Evolutionary conservation across 2,329 filamentous ascomycete genomes (phyloP).

Genomic region (Amylocarpus encephaloides): DNA sequence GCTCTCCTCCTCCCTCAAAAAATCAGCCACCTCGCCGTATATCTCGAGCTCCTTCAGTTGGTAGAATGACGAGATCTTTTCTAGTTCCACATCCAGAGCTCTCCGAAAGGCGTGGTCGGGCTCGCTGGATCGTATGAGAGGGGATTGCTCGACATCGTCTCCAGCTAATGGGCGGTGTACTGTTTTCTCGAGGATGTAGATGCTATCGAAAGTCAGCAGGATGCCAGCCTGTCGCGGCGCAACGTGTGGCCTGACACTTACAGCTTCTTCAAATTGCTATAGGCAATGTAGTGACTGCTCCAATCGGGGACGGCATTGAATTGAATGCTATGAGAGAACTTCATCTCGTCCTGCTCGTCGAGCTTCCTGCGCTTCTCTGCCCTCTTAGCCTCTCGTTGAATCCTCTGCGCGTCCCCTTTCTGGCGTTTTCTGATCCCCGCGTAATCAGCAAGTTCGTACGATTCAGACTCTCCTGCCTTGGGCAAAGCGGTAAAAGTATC

Average conservation of each 20-base stretch:
- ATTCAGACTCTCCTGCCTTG: constrained; percentile 17
- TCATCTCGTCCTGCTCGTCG: constrained; percentile 80
- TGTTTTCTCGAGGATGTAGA: constrained; percentile 90
- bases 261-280: constrained; percentile 99
- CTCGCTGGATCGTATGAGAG: constrained; percentile 66
- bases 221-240: not conserved
- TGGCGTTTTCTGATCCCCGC: constrained; percentile 9
- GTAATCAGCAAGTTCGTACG: constrained; percentile 30
- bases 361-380: constrained; percentile 63
- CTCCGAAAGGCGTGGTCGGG: constrained; percentile 76
- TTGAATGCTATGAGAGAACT: constrained; percentile 99
- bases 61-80: constrained; percentile 92
- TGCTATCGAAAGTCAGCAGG: constrained; percentile 45
- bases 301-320: constrained; percentile 99
- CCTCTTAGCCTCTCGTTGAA: constrained; percentile 37
- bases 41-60: constrained; percentile 84
- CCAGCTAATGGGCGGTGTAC: constrained; percentile 54
- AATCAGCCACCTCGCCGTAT: constrained; percentile 67
- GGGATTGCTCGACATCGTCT: constrained; percentile 75
- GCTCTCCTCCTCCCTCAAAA: constrained; percentile 70
- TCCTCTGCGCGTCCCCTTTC: constrained; percentile 7
- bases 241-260: constrained; percentile 40
- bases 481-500: constrained; percentile 7
- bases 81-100: constrained; percentile 79
- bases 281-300: constrained; percentile 96